phyloP scores from a whole-genome alignment of 805 yeast genomes.

The Candida khao-thaluensis region DNA sequence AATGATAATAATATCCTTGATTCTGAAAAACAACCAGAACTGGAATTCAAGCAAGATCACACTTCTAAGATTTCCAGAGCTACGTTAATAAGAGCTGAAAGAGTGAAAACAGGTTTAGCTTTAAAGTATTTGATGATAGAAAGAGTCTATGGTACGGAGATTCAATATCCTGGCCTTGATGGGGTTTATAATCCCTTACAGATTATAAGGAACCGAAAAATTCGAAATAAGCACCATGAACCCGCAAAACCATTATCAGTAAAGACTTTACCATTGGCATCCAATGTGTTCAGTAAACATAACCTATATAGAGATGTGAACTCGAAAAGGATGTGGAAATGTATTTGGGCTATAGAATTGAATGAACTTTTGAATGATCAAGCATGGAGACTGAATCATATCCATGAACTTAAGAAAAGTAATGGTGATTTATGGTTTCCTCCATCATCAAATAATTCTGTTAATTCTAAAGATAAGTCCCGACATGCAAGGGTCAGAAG shows the following conservation, averaged over 20 bases:
- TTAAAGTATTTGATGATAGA: slow-evolving; percentile 51
- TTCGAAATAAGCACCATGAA: slow-evolving; percentile 52
- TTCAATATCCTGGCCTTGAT: slow-evolving; percentile 50
- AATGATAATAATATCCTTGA: slow-evolving; percentile 43
- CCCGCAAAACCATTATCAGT: slow-evolving; percentile 44
- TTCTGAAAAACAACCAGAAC: slow-evolving; percentile 13
- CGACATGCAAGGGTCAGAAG: slow-evolving; percentile 8
- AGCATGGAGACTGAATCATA: slow-evolving; percentile 56
- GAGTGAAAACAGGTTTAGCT: slow-evolving; percentile 47
- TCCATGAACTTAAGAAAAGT: slow-evolving; percentile 49
- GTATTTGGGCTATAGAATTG: slow-evolving; percentile 65
- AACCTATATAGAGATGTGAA: slow-evolving; percentile 17
- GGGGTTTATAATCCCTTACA: slow-evolving; percentile 81
- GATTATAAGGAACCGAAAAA: slow-evolving; percentile 67
- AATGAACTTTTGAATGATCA: slow-evolving; percentile 57
- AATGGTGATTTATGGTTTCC: slow-evolving; percentile 56
- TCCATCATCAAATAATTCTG: slow-evolving; percentile 7
- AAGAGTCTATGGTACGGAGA: slow-evolving; percentile 28
- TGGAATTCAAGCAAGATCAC: background rate
- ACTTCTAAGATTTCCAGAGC: slow-evolving; percentile 29
- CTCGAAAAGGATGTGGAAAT: slow-evolving; percentile 37
- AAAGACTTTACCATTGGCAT: slow-evolving; percentile 58
- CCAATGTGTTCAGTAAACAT: slow-evolving; percentile 56
- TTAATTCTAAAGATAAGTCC: slow-evolving; percentile 1
- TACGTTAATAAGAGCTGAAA: slow-evolving; percentile 47